Evolutionary conservation across 768 basidiomycete genomes (phyloP), one percentile per base, ranked within the genome.

Genomic region (Mycena galopus): DNA sequence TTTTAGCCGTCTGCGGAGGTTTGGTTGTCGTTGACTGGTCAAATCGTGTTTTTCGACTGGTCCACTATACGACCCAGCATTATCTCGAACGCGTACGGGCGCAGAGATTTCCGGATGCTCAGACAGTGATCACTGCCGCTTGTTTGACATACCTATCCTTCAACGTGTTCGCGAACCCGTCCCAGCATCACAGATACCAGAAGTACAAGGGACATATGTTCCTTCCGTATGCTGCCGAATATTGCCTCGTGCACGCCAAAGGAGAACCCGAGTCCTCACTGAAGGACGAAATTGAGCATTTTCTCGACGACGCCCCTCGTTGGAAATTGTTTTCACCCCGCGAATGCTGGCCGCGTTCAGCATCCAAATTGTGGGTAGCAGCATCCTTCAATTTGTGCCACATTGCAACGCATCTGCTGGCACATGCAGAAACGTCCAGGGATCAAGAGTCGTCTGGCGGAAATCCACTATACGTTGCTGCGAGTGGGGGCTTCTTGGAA

Each of bases 161-260:
- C 25, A 14, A 27, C 10, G 51, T 53, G 8, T 53, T 53, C 25
- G 51, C 51, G 11, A 29, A 53, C 51, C 51, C 51, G 25, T 25
- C 51, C 25, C 51, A 53, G 51, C 51, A 53, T 53, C 51, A 53
- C 51, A 53, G 51, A 53, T 53, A 53, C 51, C 51, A 53, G 29
- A 53, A 8, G 51, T 53, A 53, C 51, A 53, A 53, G 8, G 51
- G 25, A 27, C 29, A 53, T 29, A 53, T 27, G 51, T 53, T 53
- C 51, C 51, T 53, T 16, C 51, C 51, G 6, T 53, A 53, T 21
- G 51, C 51, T 14, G 51, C 51, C 12, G 25, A 53, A 53, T 53
- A 53, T 53, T 25, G 51, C 51, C 51, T 53, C 51, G 27, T 53
- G 4, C 51, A 53, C 51, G 51, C 51, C 51, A 53, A 53, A 53